These are phyloP conservation scores for Salix koriyanagi DNA, from an alignment of 345 rosid genomes.

Conservation along the genomic window DNA sequence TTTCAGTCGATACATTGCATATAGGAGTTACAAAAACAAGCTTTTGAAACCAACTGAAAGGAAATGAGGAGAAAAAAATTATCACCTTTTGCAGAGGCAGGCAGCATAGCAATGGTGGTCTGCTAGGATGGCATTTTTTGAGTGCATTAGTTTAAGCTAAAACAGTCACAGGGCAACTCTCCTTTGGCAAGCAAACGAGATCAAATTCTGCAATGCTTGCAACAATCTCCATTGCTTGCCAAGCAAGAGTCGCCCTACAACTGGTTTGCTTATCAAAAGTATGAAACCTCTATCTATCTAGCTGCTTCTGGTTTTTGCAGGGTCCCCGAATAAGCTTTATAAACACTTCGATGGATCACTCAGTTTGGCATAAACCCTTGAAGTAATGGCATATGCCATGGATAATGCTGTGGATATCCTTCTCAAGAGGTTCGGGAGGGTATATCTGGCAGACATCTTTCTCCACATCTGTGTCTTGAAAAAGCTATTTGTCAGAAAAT, in stretches of 20 bases:
- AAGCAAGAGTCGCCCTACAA: conserved; percentile 35
- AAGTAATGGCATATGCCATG: conserved; percentile 19
- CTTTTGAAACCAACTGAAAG: neutral
- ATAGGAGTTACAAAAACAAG: too few species aligned
- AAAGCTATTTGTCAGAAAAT: neutral
- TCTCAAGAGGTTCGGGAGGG: neutral
- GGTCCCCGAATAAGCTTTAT: neutral
- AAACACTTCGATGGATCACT: neutral
- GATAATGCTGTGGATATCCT: conserved; percentile 4
- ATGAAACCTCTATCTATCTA: neutral
- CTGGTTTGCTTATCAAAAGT: conserved; percentile 28
- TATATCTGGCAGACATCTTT: neutral
- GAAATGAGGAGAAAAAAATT: neutral
- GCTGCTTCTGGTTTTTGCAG: conserved; percentile 4
- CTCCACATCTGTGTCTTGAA: neutral
- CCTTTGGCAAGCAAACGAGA: conserved; percentile 43
- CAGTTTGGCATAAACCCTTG: conserved; percentile 18
- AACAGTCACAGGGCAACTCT: conserved; percentile 45
- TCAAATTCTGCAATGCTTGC: neutral
- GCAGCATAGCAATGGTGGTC: neutral
- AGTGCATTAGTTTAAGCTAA: conserved; percentile 12
- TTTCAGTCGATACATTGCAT: too few species aligned
- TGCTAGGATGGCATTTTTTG: neutral
- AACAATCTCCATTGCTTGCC: conserved; percentile 26
- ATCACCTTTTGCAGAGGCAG: neutral